Evolutionary conservation across 2,329 filamentous ascomycete genomes (phyloP).

Genomic region (Trichoderma atrobrunneum): DNA sequence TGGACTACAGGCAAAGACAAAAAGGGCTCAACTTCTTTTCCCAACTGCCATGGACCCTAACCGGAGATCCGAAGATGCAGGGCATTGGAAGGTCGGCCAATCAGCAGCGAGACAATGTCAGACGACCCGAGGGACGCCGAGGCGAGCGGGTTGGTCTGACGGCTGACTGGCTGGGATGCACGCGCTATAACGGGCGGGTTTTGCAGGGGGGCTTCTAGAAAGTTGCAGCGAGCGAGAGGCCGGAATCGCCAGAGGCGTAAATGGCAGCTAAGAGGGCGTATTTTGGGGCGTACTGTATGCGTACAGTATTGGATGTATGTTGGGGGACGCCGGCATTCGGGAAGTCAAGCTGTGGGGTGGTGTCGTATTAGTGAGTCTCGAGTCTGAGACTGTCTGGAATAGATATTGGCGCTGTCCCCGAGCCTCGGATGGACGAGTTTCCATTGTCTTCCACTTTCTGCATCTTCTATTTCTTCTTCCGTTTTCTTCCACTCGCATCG

Average conservation of each 20-base stretch:
- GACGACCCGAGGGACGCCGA: slow-evolving; percentile 10
- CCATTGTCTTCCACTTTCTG: slow-evolving; percentile 23
- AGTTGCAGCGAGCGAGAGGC: not conserved
- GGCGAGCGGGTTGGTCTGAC: not conserved
- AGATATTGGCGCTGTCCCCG: not conserved
- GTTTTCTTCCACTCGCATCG: not conserved
- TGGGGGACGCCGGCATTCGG: slow-evolving; percentile 4
- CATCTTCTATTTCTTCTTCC: slow-evolving; percentile 21
- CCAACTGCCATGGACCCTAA: not conserved
- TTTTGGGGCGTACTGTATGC: not conserved
- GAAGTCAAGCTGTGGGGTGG: not conserved
- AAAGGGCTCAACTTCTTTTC: not conserved
- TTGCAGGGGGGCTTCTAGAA: not conserved
- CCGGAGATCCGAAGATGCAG: slow-evolving; percentile 6
- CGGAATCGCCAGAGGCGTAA: not conserved
- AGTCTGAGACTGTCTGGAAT: not conserved
- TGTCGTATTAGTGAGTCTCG: not conserved
- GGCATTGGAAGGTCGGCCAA: slow-evolving; percentile 16
- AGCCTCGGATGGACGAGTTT: not conserved
- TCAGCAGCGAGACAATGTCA: slow-evolving; percentile 19
- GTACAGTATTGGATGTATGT: too few species aligned
- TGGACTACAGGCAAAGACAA: not conserved
- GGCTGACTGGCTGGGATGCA: slow-evolving; percentile 2
- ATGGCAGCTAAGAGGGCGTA: not conserved
- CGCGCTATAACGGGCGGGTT: not conserved